These are phyloP conservation scores for Biscogniauxia mediterranea DNA, from an alignment of 2,329 filamentous ascomycete genomes.

Conservation along the genomic window DNA sequence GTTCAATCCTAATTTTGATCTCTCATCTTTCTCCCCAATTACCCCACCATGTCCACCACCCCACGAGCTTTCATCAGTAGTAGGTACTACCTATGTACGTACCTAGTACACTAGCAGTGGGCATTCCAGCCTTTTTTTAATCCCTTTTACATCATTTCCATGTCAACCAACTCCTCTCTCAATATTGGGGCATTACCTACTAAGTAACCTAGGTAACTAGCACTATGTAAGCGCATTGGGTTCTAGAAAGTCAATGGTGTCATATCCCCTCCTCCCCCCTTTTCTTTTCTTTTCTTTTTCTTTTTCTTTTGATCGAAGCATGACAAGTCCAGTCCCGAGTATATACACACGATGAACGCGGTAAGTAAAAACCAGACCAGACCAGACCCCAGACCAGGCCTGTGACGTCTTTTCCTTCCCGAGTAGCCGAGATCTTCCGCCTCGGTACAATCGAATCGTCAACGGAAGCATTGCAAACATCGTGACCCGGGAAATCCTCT, in stretches of 20 bases:
- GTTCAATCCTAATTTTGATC: neutral
- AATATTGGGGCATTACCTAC: neutral
- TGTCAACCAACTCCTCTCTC: neutral
- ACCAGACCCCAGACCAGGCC: neutral
- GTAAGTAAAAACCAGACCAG: neutral
- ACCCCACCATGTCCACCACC: neutral
- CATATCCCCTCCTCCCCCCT: no score
- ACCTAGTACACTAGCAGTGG: no score
- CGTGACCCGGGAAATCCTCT: slow-evolving; percentile 36
- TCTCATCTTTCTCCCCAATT: neutral
- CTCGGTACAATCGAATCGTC: slow-evolving; percentile 23
- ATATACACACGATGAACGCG: no score
- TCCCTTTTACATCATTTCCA: neutral
- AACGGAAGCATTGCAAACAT: slow-evolving; percentile 13
- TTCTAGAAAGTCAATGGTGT: no score
- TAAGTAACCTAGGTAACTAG: no score
- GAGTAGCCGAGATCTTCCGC: slow-evolving; percentile 32
- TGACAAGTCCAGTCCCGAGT: no score
- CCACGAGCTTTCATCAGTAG: neutral
- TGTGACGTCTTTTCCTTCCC: slow-evolving; percentile 25
- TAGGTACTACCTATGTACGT: no score
- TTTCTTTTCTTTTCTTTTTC: no score
- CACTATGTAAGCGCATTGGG: no score
- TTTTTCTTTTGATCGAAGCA: no score
- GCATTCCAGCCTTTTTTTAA: neutral